These are phyloP conservation scores for Rhynchospora tenuis DNA, from an alignment of 176 grass and related monocot species.

Conservation along the genomic window DNA sequence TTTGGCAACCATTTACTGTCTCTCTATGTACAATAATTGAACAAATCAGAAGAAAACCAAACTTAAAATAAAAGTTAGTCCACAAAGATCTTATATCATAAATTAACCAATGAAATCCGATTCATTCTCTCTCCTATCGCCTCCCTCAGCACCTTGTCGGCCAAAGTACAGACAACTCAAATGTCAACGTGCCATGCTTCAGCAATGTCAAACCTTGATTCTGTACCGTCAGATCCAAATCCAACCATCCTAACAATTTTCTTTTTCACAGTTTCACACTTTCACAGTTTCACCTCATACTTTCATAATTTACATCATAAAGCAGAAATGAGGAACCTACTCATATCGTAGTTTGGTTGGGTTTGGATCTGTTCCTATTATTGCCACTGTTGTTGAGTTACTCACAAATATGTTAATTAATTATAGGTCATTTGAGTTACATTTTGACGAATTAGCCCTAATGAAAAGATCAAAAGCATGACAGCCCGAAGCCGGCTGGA, in stretches of 20 bases:
- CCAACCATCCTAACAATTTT: conserved; percentile 6
- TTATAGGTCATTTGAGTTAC: not conserved
- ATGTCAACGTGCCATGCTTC: conserved; percentile 18
- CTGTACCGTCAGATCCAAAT: conserved; percentile 8
- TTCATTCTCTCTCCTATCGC: conserved; percentile 19
- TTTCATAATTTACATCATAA: not conserved
- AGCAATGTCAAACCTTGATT: conserved; percentile 15
- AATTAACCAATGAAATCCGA: conserved; percentile 23
- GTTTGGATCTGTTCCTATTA: not conserved
- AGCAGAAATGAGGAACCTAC: not conserved
- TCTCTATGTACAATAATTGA: conserved; percentile 9
- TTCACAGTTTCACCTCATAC: not conserved
- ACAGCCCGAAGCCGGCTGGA: not conserved
- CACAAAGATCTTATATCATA: conserved; percentile 15
- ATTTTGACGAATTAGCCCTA: conserved; percentile 3
- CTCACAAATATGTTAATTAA: conserved; percentile 1
- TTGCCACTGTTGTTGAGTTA: not conserved
- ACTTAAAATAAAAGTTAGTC: conserved; percentile 20
- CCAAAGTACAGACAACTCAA: conserved; percentile 16
- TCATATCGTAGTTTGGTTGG: not conserved
- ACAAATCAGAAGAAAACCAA: conserved; percentile 24
- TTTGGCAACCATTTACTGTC: not conserved
- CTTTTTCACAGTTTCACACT: not conserved
- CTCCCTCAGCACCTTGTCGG: not conserved
- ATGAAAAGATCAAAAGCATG: not conserved